These are phyloP conservation scores for Saccharomycopsis hybrid DNA, from an alignment of 1,139 yeast species.

Conservation along the genomic window DNA sequence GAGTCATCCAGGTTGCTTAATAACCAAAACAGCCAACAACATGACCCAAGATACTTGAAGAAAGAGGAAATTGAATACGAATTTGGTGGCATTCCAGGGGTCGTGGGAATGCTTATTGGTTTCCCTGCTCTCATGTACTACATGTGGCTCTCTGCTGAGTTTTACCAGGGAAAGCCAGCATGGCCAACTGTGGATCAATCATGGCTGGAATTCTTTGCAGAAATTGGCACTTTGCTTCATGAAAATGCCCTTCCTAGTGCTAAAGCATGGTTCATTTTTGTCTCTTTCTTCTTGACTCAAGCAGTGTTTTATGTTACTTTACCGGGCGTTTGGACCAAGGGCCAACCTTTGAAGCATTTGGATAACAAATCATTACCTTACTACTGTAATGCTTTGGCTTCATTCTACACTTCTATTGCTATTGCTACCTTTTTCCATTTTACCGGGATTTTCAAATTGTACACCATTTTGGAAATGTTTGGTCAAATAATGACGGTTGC, in stretches of 20 bases:
- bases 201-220: slow-evolving; percentile 45
- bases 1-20: background rate
- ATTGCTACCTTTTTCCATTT: slow-evolving; percentile 59
- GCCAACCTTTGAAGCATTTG: slow-evolving; percentile 83
- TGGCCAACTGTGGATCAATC: slow-evolving; percentile 58
- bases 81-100: slow-evolving; percentile 94
- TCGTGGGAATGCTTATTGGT: slow-evolving; percentile 84
- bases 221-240: slow-evolving; percentile 36
- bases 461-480: slow-evolving; percentile 69
- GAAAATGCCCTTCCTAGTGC: slow-evolving; percentile 53
- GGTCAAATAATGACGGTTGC: slow-evolving; percentile 94
- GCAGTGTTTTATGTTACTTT: slow-evolving; percentile 71
- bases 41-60: slow-evolving; percentile 27
- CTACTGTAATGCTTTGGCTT: slow-evolving; percentile 85
- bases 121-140: slow-evolving; percentile 94
- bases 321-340: slow-evolving; percentile 94
- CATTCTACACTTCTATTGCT: slow-evolving; percentile 65
- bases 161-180: slow-evolving; percentile 69
- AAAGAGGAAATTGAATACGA: slow-evolving; percentile 58
- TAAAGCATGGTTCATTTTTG: slow-evolving; percentile 63
- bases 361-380: slow-evolving; percentile 78
- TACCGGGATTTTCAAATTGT: slow-evolving; percentile 65
- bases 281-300: slow-evolving; percentile 66
- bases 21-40: background rate
- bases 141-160: slow-evolving; percentile 88